Conservation (phyloP, 2,329 filamentous ascomycete genomes). For the Dothistroma septosporum region DNA sequence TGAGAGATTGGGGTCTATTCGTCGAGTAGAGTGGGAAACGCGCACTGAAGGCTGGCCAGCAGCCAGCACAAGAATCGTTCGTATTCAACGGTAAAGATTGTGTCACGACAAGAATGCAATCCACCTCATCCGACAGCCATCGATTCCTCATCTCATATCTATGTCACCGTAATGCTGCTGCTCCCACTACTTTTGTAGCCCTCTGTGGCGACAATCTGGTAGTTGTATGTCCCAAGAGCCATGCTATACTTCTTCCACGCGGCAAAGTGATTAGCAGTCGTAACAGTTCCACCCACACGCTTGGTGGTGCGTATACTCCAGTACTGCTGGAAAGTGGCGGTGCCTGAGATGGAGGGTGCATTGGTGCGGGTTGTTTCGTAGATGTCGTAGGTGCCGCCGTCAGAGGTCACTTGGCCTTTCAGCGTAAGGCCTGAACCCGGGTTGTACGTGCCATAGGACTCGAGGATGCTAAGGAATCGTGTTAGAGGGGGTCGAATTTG, state of each 20-base stretch:
- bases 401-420: slow-evolving; percentile 50
- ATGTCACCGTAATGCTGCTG: slow-evolving; percentile 36
- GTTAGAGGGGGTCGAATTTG: not conserved
- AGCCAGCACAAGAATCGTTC: too few species aligned
- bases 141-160: not conserved
- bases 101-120: not conserved
- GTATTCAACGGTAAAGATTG: too few species aligned
- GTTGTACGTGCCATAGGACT: slow-evolving; percentile 49
- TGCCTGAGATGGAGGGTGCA: slow-evolving; percentile 40
- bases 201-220: slow-evolving; percentile 44
- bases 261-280: slow-evolving; percentile 28
- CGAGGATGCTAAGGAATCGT: slow-evolving; percentile 41
- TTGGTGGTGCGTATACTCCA: slow-evolving; percentile 40
- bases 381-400: slow-evolving; percentile 53
- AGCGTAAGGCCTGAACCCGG: slow-evolving; percentile 41
- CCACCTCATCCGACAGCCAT: not conserved
- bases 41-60: not conserved
- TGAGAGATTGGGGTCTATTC: slow-evolving; percentile 79
- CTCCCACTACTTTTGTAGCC: slow-evolving; percentile 42
- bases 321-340: slow-evolving; percentile 42
- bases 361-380: slow-evolving; percentile 44
- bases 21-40: slow-evolving; percentile 1
- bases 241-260: slow-evolving; percentile 26
- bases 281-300: slow-evolving; percentile 30
- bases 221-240: slow-evolving; percentile 34